These are phyloP conservation scores for Neurospora sp. DNA, from an alignment of 2,329 filamentous ascomycete genomes.

Conservation along the genomic window DNA sequence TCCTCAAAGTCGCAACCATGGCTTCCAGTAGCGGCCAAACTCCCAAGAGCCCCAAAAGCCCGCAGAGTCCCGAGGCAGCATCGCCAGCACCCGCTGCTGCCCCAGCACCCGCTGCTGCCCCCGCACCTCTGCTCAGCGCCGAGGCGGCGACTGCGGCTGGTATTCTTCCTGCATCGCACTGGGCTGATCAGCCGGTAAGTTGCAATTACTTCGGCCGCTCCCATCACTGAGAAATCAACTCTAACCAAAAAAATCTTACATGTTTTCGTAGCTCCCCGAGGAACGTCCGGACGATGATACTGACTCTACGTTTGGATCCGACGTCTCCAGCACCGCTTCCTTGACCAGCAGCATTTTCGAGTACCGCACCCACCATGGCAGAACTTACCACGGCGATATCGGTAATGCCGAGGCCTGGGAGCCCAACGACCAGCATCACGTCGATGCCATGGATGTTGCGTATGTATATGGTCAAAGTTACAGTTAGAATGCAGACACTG, in stretches of 20 bases:
- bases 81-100: neutral
- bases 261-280: neutral
- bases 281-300: neutral
- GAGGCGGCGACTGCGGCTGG: neutral
- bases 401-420: conserved; percentile 2
- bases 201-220: neutral
- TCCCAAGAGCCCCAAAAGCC: neutral
- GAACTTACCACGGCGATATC: conserved; percentile 2
- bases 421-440: conserved; percentile 1
- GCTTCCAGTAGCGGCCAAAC: neutral
- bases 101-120: neutral
- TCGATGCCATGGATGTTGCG: neutral
- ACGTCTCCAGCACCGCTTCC: neutral
- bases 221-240: neutral
- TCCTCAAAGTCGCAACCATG: neutral
- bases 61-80: neutral
- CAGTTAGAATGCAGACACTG: neutral
- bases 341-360: neutral
- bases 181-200: neutral
- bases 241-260: neutral
- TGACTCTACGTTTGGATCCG: neutral
- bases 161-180: conserved; percentile 7
- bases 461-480: neutral
- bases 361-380: conserved; percentile 4
- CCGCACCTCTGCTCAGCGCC: neutral